Evolutionary conservation across 108 stramenopile genomes (phyloP), one percentile per base, ranked within the genome.

Genomic region (Cyclotella kingstonii): DNA sequence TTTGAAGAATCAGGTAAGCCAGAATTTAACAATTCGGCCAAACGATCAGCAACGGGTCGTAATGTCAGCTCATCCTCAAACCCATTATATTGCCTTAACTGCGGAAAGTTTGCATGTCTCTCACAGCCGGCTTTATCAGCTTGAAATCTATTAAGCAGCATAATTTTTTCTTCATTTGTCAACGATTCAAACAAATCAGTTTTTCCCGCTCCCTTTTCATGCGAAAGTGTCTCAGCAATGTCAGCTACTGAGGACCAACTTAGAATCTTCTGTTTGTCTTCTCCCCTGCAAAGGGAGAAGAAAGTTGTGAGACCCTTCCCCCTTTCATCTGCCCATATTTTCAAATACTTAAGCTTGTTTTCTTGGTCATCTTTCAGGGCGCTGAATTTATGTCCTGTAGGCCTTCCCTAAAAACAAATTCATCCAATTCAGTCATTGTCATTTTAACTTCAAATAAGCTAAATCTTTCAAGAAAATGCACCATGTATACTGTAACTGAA

Each of bases 11-110:
- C 44, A 28, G 48, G 5, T 6, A 9, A 30, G 0, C 34, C 55
- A 30, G 66, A 70, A 10, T 91, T 85, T 8, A 96, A 48, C 5
- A 96, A 77, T 53, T 95, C 81, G 6, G 49, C 63, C 50, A 99
- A 56, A 25, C 85, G 79, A n/a, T 50, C 48, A 9, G 95, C 93
- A 46, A 90, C 85, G 11, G 95, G 96, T 6, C 17, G 47, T 9
- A 99, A 82, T 18, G 88, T 82, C 57, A 94, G 70, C 54, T 91
- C 87, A 3, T 74, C 62, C 11, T 77, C 50, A 29, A 60, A 71
- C 8, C 75, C 74, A 48, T 76, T 23, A 45, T 75, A 75, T 39
- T 69, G 68, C 39, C 73, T 63, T 31, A 75, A 50, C 23, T 75
- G 73, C 5, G 73, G 68, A 18, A 69, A 75, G 15, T 51, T 19